Base-by-base conservation (phyloP, 2,329 filamentous ascomycete genomes). In the Diaporthe destruens region DNA sequence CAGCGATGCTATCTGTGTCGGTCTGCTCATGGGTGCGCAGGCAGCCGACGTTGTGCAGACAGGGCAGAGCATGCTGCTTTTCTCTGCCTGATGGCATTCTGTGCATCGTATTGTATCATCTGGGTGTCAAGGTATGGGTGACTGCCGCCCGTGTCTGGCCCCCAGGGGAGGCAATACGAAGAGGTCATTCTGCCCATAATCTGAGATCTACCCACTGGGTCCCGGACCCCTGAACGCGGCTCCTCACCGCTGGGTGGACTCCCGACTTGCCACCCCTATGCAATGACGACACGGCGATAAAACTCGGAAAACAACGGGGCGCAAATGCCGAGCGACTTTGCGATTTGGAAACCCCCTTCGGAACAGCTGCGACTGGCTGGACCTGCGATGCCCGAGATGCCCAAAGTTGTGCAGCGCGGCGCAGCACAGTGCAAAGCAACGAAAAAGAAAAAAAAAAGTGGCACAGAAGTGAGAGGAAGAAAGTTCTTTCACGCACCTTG, bases 131-230 rank as follows among this genome's bases (percentile, higher is more conserved):
- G 25, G 39, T 23, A 14, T 69, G 72, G 72, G 70, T 56, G 72
- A 74, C 72, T 74, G 72, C 57, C 72, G 72, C 59, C 72, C 72
- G 72, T 32, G 66, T 54, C 61, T 65, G 42, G 54, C 61, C 42
- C 42, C 53, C 23, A 42, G 42, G 49, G 67, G 56, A 53, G 32
- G 36, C 56, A 74, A 61, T 71, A 63, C 54, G 25, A 39, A 59
- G 25, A 39, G 51, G 36, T 51, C 55, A 70, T 61, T 39, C 47
- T 61, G 55, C 55, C 55, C 55, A 70, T 53, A 53, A 61, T 53
- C 42, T 51, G 57, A 59, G 68, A 59, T 70, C 55, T 70, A 70
- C 68, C 68, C 68, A 70, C 68, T 70, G 55, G 68, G 68, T 61
- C 47, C 68, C 68, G 36, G 56, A 70, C 68, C 68, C 68, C 68